Evolutionary conservation across 768 basidiomycete genomes (phyloP), one percentile per base, ranked within the genome.

Genomic region (Calocybe cyanea): DNA sequence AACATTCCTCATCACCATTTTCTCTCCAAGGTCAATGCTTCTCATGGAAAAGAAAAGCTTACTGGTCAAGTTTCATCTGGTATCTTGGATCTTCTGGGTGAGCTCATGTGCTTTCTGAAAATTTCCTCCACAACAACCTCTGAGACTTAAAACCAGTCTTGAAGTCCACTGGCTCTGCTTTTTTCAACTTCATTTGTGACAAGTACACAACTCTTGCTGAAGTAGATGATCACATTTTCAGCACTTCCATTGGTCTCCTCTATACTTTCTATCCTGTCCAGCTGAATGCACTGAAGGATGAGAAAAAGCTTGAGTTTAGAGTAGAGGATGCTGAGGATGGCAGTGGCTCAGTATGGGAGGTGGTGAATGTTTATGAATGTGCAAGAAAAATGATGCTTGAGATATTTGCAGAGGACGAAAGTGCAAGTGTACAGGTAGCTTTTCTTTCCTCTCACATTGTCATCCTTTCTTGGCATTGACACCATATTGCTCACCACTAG

Each of bases 221-320:
- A 52, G 93, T 95, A 35, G 64, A 83, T 54, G 95, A 98, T 53
- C 79, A 95, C 7, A 85, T 97, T 57, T 85, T 98, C 67, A 89
- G 87, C 14, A 97, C 95, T 2, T 79, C 88, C 4, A 71, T 98
- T 45, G 87, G 94, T 51, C 70, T 92, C 18, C 62, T 67, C 1
- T 94, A 92, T 63, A 76, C 67, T 1, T 88, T 91, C 60, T 42
- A 63, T 1, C 67, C 74, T 0, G 57, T 87, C 30, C 40, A 56
- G 2, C 64, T 88, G 28, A 44, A 62, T 2, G 37, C 73, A 1
- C 80, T 81, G 0, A 63, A 54, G 2, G 83, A 86, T 49, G 72
- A 66, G 30, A 69, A 69, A 59, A 70, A 78, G 49, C 67, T 81
- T 11, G 70, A 72, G 13, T 80, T 87, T 52, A 57, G 60, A 1